Percentiles rank a stretch among this genome's conserved stretches.
Conservation (phyloP, 2,329 filamentous ascomycete species). For the Phaeoacremonium minimum region DNA sequence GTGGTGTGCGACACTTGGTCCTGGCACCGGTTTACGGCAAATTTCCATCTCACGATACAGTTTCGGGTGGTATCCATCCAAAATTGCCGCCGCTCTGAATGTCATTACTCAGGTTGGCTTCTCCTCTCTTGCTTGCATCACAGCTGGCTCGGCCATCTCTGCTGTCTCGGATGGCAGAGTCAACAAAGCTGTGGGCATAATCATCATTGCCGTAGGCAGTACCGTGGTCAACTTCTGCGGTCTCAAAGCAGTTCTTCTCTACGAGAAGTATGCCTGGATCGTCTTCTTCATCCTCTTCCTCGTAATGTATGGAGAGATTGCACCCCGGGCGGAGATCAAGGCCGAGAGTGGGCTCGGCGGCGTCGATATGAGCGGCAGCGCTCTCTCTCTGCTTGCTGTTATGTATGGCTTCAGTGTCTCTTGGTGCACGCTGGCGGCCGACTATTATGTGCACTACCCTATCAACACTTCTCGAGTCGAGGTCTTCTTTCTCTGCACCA, state of each 20-base stretch:
- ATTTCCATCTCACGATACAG: slow-evolving; percentile 43
- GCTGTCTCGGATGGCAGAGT: slow-evolving; percentile 37
- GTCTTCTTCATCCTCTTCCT: slow-evolving; percentile 41
- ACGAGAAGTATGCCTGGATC: slow-evolving; percentile 47
- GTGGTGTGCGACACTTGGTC: slow-evolving; percentile 44
- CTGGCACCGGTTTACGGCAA: slow-evolving; percentile 43
- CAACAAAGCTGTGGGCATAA: slow-evolving; percentile 44
- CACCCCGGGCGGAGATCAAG: slow-evolving; percentile 30
- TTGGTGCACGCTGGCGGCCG: slow-evolving; percentile 38
- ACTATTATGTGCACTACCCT: slow-evolving; percentile 42
- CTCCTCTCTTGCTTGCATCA: slow-evolving; percentile 43
- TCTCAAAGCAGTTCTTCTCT: slow-evolving; percentile 39
- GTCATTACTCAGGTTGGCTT: slow-evolving; percentile 45
- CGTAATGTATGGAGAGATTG: slow-evolving; percentile 42
- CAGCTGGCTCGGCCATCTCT: slow-evolving; percentile 42
- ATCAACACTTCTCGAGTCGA: slow-evolving; percentile 36
- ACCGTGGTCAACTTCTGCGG: slow-evolving; percentile 48
- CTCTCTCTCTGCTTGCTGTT: slow-evolving; percentile 37
- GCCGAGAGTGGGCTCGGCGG: slow-evolving; percentile 27
- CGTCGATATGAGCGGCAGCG: slow-evolving; percentile 26
- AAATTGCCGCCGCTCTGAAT: slow-evolving; percentile 44
- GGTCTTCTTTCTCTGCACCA: slow-evolving; percentile 41
- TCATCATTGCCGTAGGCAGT: slow-evolving; percentile 44
- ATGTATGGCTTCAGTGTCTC: slow-evolving; percentile 42
- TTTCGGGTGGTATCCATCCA: slow-evolving; percentile 46